phyloP scores from a whole-genome alignment of 768 basidiomycete genomes.

The Russula brevipes region DNA sequence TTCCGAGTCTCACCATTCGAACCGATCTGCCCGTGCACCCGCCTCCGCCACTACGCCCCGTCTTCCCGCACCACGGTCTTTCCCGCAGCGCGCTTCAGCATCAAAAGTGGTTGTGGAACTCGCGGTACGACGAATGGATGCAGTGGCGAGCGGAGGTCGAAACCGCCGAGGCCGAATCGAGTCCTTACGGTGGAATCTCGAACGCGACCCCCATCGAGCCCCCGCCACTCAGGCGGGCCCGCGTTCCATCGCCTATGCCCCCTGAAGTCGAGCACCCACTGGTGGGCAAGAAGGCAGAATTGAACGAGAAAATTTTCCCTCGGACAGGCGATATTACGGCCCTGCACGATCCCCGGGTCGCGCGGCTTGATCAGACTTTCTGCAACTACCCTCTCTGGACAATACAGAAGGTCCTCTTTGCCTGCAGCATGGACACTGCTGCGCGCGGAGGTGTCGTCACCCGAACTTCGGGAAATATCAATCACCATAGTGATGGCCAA shows the following conservation, averaged over 20 bases:
- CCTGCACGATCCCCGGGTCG: slow-evolving; percentile 53
- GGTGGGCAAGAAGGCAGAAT: slow-evolving; percentile 16
- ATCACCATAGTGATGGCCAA: not conserved
- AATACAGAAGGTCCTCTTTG: slow-evolving; percentile 59
- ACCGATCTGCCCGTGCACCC: slow-evolving; percentile 8
- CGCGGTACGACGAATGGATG: slow-evolving; percentile 49
- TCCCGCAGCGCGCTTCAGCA: slow-evolving; percentile 56
- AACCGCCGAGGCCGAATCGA: slow-evolving; percentile 16
- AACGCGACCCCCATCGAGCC: slow-evolving; percentile 2
- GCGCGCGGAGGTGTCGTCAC: not conserved
- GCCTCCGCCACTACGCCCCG: not conserved
- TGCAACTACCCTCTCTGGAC: slow-evolving; percentile 57
- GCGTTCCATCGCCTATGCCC: slow-evolving; percentile 1
- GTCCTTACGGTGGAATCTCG: slow-evolving; percentile 27
- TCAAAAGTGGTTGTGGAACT: slow-evolving; percentile 58
- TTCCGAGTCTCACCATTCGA: not conserved
- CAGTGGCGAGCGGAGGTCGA: slow-evolving; percentile 32
- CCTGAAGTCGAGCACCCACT: slow-evolving; percentile 1
- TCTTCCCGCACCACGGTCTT: slow-evolving; percentile 48
- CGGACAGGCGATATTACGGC: slow-evolving; percentile 57
- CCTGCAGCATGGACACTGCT: slow-evolving; percentile 44
- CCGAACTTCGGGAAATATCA: not conserved
- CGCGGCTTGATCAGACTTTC: slow-evolving; percentile 55
- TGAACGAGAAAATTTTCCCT: slow-evolving; percentile 41
- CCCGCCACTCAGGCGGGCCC: slow-evolving; percentile 11